A percentile compares a stretch with the other conserved stretches of the same genome.
Conservation (phyloP, 2,329 filamentous ascomycete genomes). For the Sphaerulina musiva region DNA sequence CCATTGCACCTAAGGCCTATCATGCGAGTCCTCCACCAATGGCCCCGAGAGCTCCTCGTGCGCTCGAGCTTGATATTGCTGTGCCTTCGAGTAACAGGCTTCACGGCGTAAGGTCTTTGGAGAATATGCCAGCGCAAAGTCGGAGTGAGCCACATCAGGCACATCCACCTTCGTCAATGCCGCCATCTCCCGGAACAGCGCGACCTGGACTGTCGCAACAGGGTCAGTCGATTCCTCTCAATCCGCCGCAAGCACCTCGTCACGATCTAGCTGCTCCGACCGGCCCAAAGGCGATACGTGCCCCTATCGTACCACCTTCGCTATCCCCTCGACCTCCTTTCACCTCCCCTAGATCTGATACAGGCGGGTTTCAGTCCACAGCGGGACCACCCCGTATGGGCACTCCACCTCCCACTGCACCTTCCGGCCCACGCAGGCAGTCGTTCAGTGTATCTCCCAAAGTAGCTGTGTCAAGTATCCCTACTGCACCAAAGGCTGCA, state of each 20-base stretch:
- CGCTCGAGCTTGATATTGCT: constrained; percentile 24
- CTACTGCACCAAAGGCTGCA: constrained; percentile 34
- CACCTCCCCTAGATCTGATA: constrained; percentile 24
- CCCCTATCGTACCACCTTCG: constrained; percentile 20
- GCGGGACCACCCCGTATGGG: constrained; percentile 12
- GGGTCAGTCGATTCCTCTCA: constrained; percentile 24
- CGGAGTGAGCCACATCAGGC: constrained; percentile 1
- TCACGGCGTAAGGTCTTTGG: constrained; percentile 28
- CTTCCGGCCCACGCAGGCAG: constrained; percentile 29
- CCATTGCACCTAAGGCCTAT: constrained; percentile 34
- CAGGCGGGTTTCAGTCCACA: constrained; percentile 14
- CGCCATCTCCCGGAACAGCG: constrained; percentile 21
- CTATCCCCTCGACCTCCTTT: constrained; percentile 27
- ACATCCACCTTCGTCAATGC: constrained; percentile 12
- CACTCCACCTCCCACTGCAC: constrained; percentile 30
- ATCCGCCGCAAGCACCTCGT: constrained; percentile 19
- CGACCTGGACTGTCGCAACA: constrained; percentile 21
- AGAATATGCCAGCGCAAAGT: constrained; percentile 22
- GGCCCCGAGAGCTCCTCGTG: constrained; percentile 32
- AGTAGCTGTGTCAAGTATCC: constrained; percentile 28
- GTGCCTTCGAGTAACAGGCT: constrained; percentile 23
- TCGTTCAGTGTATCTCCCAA: constrained; percentile 34
- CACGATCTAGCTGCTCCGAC: constrained; percentile 28
- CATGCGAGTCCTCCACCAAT: constrained; percentile 26
- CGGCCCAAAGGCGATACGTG: constrained; percentile 28